Evolutionary conservation across 2,329 filamentous ascomycete species (phyloP), one percentile per base, ranked within the genome.

Genomic region (Xylaria sp.): DNA sequence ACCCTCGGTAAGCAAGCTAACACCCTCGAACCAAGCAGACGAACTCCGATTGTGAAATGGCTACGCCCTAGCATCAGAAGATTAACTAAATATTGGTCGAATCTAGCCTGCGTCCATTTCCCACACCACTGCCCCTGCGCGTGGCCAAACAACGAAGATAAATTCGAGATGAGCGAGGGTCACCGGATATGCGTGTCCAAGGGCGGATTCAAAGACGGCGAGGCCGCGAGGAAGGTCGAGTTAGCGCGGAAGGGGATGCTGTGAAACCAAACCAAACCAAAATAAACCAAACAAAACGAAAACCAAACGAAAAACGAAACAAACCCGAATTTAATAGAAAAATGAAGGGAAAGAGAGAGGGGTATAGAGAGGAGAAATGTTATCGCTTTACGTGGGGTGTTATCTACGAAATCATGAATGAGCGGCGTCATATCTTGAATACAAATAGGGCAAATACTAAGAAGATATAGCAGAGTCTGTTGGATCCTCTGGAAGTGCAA

Each of bases 101-200:
- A 18, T 44, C 7, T 63, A 83, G 92, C 94, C 44, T 99, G 96
- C 84, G 96, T 99, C 7, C 91, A 97, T 80, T 96, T 97, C 83
- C 94, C 96, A 1, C 95, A 98, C 80, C 96, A 99, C 82, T 99
- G 96, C 81, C 96, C 96, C 34, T 99, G 96, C 82, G 87, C 94
- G 1, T 97, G 92, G 84, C 90, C 92, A 1, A 82, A 85, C 9
- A 84, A 92, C 70, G 90, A 95, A 78, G 92, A 95, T 73, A 96
- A 96, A 78, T 88, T 94, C 72, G 93, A 92, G 80, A 76, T 90
- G 37, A 88, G 86, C 5, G 91, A 94, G 3, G 92, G 92, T 0
- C 89, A 89, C 73, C 87, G 91, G 50, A 84, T 94, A 56, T 96
- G 93, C 76, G 84, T 91, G 0, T 93, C 90, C 54, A 93, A 90